A percentile compares a stretch with the other conserved stretches of the same genome.
Conservation (phyloP, 2,329 filamentous ascomycete genomes). For the Colletotrichum australisinense region DNA sequence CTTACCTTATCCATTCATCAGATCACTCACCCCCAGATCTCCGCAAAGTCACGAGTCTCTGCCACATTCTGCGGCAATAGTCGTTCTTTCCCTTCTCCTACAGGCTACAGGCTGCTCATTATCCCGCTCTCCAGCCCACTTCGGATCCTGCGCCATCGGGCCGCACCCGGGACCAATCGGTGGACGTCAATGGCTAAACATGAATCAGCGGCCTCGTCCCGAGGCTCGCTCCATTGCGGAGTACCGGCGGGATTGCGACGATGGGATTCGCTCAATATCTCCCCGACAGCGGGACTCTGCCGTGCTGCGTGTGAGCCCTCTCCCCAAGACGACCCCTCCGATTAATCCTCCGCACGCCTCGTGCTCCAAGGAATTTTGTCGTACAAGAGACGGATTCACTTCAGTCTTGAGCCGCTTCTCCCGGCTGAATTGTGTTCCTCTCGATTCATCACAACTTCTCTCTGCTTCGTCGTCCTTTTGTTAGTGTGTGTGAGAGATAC, state of each 20-base stretch:
- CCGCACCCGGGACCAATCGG: constrained; percentile 29
- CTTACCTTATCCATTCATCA: neutral
- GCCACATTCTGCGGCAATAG: no score
- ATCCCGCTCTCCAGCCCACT: constrained; percentile 3
- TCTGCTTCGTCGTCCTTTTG: constrained; percentile 4
- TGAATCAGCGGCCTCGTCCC: constrained; percentile 28
- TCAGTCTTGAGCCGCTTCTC: neutral
- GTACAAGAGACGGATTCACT: constrained; percentile 36
- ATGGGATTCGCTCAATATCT: constrained; percentile 24
- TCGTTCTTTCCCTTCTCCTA: neutral
- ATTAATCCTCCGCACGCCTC: constrained; percentile 17
- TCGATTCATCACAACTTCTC: constrained; percentile 1
- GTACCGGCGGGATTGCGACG: constrained; percentile 29
- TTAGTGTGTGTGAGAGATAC: constrained; percentile 8
- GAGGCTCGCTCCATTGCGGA: constrained; percentile 29
- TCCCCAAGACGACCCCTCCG: neutral
- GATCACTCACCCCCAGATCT: constrained; percentile 19
- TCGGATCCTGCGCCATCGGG: constrained; percentile 18
- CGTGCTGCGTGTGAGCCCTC: constrained; percentile 6
- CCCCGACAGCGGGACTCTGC: constrained; percentile 25
- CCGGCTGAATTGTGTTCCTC: neutral
- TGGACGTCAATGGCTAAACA: constrained; percentile 25
- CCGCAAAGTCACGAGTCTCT: constrained; percentile 17
- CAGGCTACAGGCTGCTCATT: neutral
- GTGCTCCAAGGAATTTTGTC: neutral